Base-by-base conservation (phyloP, 192 early-diverging fungal genomes). In the Podila verticillata region DNA sequence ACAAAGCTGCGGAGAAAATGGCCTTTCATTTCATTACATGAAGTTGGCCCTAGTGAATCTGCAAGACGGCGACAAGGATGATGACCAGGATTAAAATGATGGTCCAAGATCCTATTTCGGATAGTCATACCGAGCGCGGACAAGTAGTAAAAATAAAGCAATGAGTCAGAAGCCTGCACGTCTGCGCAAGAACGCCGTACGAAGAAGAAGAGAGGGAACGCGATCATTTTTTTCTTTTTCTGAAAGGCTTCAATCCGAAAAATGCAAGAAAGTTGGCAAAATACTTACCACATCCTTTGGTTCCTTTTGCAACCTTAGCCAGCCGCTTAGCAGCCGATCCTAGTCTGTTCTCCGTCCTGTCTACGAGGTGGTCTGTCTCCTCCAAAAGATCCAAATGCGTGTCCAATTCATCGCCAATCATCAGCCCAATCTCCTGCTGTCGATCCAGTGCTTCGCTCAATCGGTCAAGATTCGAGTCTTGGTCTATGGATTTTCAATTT, bases 371-470 rank as follows among this genome's bases (percentile, higher is more conserved):
- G 30, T 92, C 91, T 3, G 94, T 95, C 15, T 95, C 91, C 44
- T 92, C 90, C 79, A 95, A 72, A 60, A 93, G 68, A 22, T 91
- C 84, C 22, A 91, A 84, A 73, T 95, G 94, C 10, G 85, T 74
- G 20, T 93, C 88, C 47, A 95, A 68, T 77, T 95, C 94, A 61
- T 94, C 91, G 24, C 88, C 88, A 63, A 93, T 95, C 81, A 89
- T 70, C 24, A 93, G 28, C 0, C 94, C 94, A 3, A 95, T 70
- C 51, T 92, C 87, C 70, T 88, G 85, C 71, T 93, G 94, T 34
- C 94, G 88, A 29, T 82, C 80, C 30, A 95, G 82, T 9, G 90
- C 86, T 9, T 74, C 74, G 34, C 82, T 81, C 13, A 95, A 79
- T 56, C 83, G 82, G 81, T 95, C 94, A 48, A 95, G 68, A 63